A percentile compares a stretch with the other conserved stretches of the same genome.
Evolutionary conservation across 1,284 basidiomycete genomes (phyloP).

Genomic region (Phellopilus nigrolimitatus): DNA sequence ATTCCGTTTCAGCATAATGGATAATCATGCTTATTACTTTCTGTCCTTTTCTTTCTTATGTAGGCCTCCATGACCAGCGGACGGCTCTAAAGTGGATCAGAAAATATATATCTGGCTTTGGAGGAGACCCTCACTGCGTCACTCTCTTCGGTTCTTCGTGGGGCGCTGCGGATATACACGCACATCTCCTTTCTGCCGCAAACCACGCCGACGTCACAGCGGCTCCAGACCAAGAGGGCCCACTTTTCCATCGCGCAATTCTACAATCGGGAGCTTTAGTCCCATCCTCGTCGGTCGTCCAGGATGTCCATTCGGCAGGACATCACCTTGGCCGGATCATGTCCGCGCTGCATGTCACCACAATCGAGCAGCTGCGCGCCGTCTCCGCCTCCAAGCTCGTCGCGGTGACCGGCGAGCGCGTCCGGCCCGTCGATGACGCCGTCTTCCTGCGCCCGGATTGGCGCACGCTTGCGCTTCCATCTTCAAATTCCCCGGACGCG

Average conservation of each 20-base stretch:
- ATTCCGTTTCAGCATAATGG: background rate
- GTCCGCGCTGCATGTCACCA: conserved; percentile 45
- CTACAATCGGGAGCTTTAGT: conserved; percentile 21
- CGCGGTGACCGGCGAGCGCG: conserved; percentile 36
- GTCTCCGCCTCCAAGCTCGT: conserved; percentile 53
- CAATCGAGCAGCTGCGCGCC: conserved; percentile 54
- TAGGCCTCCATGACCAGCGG: conserved; percentile 67
- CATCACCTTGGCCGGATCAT: conserved; percentile 60
- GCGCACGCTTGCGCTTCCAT: conserved; percentile 40
- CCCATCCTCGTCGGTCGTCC: conserved; percentile 31
- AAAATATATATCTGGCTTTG: conserved; percentile 60
- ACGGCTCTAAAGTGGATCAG: conserved; percentile 68
- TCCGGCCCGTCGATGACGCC: conserved; percentile 63
- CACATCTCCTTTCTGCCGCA: conserved; percentile 58
- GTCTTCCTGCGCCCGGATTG: conserved; percentile 59
- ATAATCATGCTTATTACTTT: background rate
- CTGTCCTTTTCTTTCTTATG: background rate
- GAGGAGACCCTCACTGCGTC: conserved; percentile 65
- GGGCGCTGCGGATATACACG: conserved; percentile 69
- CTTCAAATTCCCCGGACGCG: conserved; percentile 4
- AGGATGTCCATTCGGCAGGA: conserved; percentile 54
- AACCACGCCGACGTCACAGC: conserved; percentile 57
- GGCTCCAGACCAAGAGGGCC: conserved; percentile 37
- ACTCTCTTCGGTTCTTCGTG: conserved; percentile 68
- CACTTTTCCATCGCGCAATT: conserved; percentile 22